Evolutionary conservation across 257 asterid genomes (phyloP), one percentile per base, ranked within the genome.

Genomic region (Hygrophila difformis): DNA sequence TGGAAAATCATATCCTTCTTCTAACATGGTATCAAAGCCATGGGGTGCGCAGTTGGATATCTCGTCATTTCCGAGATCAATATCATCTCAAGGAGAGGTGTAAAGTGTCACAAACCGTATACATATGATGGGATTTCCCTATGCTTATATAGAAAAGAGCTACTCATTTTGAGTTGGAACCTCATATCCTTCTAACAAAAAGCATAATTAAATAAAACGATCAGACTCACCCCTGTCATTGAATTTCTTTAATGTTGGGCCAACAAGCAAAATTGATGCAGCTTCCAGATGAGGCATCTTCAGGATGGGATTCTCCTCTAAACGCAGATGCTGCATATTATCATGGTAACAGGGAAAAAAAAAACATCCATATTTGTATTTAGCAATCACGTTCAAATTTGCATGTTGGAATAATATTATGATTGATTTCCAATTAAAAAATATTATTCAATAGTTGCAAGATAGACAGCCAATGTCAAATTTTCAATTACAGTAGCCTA

Each of bases 221-320:
- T 53, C 4, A 45, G 39, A 51, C 65, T 38, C 72, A 91, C 98
- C 98, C 66, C 86, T 77, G 66, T 91, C 96, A 60, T 85, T 91
- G 69, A 91, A 85, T 73, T 91, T 91, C 62, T 89, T 91, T 52
- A 91, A 73, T 64, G 94, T 91, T 31, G 92, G 94, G 44, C 98
- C 98, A 44, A 86, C 84, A 48, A 91, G 93, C 82, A 91, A 78
- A 64, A 91, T 79, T 37, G 92, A 71, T 72, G 96, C 94, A 48
- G 93, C 98, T 82, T 82, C 98, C 31, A 77, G 61, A 74, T 74
- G 94, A 68, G 86, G 66, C 88, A 79, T 78, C 86, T 78, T 82
- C 53, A 91, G 92, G 57, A 91, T 80, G 53, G 98, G 98, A 66
- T 91, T 91, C 85, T 91, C 98, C 76, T 91, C 98, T 49, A 91